Evolutionary conservation across 345 rosid genomes (phyloP), one percentile per base, ranked within the genome.

Genomic region (Leavenworthia alabamica): DNA sequence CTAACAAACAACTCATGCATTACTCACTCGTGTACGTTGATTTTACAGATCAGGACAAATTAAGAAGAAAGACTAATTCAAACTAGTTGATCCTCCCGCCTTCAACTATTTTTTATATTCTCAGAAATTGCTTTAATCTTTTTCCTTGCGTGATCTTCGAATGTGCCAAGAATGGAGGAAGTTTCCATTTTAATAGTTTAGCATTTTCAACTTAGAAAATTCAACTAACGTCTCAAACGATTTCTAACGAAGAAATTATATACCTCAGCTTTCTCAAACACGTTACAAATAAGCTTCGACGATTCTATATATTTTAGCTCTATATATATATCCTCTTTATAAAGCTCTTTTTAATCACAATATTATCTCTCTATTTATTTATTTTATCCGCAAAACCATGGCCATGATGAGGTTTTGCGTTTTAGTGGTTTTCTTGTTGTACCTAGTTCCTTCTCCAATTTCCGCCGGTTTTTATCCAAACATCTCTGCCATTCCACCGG

Each of bases 261-360:
- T n/a, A n/a, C n/a, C n/a, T n/a, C n/a, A n/a, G n/a, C n/a, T 33
- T 66, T 35, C 54, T 32, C 20, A 29, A 44, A 23, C 45, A n/a
- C 52, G 32, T 11, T 56, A 56, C 56, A 60, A 60, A 22, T 27
- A 42, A 23, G 8, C 53, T 60, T 68, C 39, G 12, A 32, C 9
- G 54, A 33, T 10, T 58, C 20, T 40, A 17, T 23, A 3, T 14
- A 8, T 31, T 64, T 56, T 8, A 41, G 60, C 11, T 73, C n/a
- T n/a, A n/a, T n/a, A n/a, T n/a, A n/a, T 41, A 19, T 52, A n/a
- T n/a, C 20, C 52, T 46, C 45, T 76, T n/a, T n/a, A 74, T 22
- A 77, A n/a, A n/a, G 42, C 51, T 73, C 77, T 67, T 74, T 47
- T 68, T 75, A 23, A 78, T n/a, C n/a, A 80, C 22, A 41, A 33